Evolutionary conservation across 2,329 filamentous ascomycete genomes (phyloP).

Genomic region (Epichloe elymi): DNA sequence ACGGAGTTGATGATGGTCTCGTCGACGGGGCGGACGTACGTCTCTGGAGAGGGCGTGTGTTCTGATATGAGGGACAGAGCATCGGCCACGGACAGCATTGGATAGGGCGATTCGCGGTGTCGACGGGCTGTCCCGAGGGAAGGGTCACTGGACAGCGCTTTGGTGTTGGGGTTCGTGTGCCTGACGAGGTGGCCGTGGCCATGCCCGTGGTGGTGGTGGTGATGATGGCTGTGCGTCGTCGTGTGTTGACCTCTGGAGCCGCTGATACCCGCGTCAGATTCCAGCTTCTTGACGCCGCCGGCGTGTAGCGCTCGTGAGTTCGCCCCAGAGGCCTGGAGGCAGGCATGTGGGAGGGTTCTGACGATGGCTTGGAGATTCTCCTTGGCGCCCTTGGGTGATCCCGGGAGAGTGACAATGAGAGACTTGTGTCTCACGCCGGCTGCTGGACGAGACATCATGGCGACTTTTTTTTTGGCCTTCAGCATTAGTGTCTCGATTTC

Average conservation of each 20-base stretch:
- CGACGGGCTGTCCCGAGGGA: constrained; percentile 51
- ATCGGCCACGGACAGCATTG: constrained; percentile 77
- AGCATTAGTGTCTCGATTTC: too few species aligned
- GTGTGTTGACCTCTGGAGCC: constrained; percentile 16
- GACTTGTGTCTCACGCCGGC: constrained; percentile 75
- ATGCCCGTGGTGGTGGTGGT: constrained; percentile 26
- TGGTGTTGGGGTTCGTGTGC: constrained; percentile 43
- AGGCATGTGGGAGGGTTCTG: constrained; percentile 91
- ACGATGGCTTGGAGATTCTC: constrained; percentile 86
- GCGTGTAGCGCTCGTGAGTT: constrained; percentile 69
- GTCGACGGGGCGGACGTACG: constrained; percentile 47
- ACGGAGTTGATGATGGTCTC: constrained; percentile 59
- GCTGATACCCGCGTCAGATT: constrained; percentile 61
- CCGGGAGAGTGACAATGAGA: constrained; percentile 72
- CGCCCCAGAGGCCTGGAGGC: constrained; percentile 69
- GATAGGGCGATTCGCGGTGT: constrained; percentile 77
- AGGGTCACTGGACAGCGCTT: constrained; percentile 41
- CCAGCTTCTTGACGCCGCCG: constrained; percentile 72
- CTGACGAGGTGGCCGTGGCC: constrained; percentile 46
- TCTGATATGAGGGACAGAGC: constrained; percentile 62
- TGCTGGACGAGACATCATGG: constrained; percentile 89
- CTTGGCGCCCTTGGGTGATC: constrained; percentile 86
- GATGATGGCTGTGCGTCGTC: constrained; percentile 22
- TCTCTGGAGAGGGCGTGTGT: constrained; percentile 52
- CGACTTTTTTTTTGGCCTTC: constrained; percentile 43